These are phyloP conservation scores for Syzygium oleosum DNA, from an alignment of 345 rosid species.

Conservation along the genomic window DNA sequence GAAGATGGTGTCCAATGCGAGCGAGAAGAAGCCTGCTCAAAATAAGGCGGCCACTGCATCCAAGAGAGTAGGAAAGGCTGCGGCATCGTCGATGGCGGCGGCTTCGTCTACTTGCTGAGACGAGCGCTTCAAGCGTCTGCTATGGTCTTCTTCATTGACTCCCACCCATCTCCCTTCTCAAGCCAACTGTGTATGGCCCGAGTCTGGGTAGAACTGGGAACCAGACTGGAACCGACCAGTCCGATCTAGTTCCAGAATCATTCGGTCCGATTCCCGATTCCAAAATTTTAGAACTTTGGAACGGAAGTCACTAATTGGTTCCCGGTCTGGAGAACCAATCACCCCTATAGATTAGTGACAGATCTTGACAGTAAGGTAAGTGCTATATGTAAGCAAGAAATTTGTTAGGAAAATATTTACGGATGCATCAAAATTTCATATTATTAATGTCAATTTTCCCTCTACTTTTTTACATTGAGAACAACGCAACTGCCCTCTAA, in stretches of 20 bases:
- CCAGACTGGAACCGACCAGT: no score
- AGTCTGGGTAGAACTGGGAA: no score
- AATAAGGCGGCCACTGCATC: conserved; percentile 98
- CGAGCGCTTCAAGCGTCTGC: not conserved
- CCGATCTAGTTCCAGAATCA: not conserved
- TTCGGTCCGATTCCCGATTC: not conserved
- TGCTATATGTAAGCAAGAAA: not conserved
- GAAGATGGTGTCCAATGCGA: conserved; percentile 93
- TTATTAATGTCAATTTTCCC: not conserved
- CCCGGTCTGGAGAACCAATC: not conserved
- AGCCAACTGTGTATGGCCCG: no score
- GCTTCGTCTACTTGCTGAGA: conserved; percentile 9
- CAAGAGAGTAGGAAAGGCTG: conserved; percentile 83
- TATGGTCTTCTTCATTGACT: no score
- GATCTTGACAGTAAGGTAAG: not conserved
- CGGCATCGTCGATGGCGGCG: conserved; percentile 40
- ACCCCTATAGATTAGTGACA: not conserved
- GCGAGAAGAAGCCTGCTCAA: conserved; percentile 99
- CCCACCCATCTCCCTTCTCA: no score
- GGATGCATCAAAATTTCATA: not conserved
- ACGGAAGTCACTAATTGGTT: not conserved
- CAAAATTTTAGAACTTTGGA: no score
- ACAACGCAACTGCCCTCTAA: not conserved
- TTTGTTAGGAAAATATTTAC: not conserved
- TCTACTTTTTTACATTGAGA: not conserved